phyloP scores from a whole-genome alignment of 192 early-diverging fungal species.

The Dispira simplex region DNA sequence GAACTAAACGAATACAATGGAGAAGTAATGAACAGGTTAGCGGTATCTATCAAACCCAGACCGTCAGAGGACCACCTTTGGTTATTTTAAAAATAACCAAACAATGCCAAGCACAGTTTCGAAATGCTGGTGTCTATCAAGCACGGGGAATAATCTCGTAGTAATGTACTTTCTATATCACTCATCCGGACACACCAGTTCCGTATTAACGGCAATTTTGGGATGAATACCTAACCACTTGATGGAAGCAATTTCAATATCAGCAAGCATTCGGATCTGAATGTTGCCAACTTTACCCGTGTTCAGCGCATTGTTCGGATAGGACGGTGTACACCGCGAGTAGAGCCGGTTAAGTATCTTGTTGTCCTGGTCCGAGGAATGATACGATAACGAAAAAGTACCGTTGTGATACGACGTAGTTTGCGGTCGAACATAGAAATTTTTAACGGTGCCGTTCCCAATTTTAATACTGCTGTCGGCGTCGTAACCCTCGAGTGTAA shows the following conservation, averaged over 20 bases:
- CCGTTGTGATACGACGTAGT: slow-evolving; percentile 1
- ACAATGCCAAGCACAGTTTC: too few species aligned
- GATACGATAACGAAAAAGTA: not conserved
- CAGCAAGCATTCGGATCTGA: not conserved
- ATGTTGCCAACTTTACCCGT: not conserved
- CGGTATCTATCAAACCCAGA: too few species aligned
- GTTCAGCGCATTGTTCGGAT: not conserved
- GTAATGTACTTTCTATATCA: too few species aligned
- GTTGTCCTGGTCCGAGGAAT: slow-evolving; percentile 2
- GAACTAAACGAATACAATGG: too few species aligned
- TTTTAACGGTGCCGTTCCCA: slow-evolving; percentile 15
- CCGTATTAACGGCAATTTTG: not conserved
- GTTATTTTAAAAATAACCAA: too few species aligned
- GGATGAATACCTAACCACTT: slow-evolving; percentile 5
- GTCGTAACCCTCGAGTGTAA: slow-evolving; percentile 20
- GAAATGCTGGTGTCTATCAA: too few species aligned
- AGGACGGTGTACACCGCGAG: not conserved
- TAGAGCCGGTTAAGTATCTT: not conserved
- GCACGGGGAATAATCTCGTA: too few species aligned
- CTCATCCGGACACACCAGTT: too few species aligned
- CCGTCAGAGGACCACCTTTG: too few species aligned
- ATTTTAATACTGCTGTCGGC: slow-evolving; percentile 21
- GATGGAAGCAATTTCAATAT: slow-evolving; percentile 1
- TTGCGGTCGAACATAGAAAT: slow-evolving; percentile 9
- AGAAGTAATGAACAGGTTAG: too few species aligned